Conservation (phyloP, 176 grass and related monocot genomes). For the Elaeis guineensis region DNA sequence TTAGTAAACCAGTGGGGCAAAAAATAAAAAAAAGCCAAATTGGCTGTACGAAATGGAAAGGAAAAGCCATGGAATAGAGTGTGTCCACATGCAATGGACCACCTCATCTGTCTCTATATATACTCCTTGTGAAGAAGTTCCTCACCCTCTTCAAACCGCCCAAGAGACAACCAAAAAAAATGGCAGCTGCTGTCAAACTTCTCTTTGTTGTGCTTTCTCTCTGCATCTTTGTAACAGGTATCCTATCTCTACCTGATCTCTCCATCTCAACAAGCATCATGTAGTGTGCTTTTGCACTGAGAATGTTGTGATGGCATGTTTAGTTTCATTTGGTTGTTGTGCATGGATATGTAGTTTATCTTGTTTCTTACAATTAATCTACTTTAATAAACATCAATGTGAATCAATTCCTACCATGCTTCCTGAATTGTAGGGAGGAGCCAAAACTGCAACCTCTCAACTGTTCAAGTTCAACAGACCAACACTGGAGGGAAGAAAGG, state of each 20-base stretch:
- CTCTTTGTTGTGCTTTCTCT: constrained; percentile 7
- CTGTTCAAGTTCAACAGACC: constrained; percentile 39
- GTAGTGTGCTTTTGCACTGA: neutral
- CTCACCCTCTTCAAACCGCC: no score
- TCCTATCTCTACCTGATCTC: neutral
- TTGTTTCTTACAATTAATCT: neutral
- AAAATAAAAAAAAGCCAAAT: no score
- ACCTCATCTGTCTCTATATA: no score
- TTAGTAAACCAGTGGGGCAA: no score
- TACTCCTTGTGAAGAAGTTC: no score
- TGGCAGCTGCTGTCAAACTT: constrained; percentile 1
- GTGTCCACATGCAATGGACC: no score
- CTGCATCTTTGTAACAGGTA: constrained; percentile 24
- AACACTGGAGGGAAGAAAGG: constrained; percentile 22
- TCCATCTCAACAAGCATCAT: neutral
- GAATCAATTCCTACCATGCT: neutral
- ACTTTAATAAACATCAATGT: neutral
- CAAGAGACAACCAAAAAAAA: constrained; percentile 4
- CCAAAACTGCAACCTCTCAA: constrained; percentile 21
- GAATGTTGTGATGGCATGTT: neutral
- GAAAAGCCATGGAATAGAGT: no score
- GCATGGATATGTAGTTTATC: neutral
- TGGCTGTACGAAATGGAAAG: no score
- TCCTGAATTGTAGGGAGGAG: constrained; percentile 13
- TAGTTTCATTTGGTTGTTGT: neutral